Base-by-base conservation (phyloP, 495 filamentous ascomycete species). In the Annulohypoxylon moriforme region DNA sequence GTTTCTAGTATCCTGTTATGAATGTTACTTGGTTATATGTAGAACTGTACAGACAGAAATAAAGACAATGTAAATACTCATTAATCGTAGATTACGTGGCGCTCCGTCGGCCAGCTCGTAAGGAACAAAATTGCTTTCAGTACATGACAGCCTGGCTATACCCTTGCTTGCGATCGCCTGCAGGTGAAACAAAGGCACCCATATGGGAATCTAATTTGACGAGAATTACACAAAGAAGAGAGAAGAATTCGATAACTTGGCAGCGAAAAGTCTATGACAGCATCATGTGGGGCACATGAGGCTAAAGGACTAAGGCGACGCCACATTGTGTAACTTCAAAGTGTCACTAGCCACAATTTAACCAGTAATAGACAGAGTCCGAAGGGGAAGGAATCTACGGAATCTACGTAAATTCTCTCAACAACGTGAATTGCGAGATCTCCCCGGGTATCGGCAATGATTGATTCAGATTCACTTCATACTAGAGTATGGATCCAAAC, bases 191-290 rank as follows among this genome's bases (percentile, higher is more conserved):
- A 27, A 29, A 58, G 16, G 44, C 13, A 36, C 3, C 34, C 34
- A 49, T 49, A 50, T 49, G 16, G 29, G 9, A 40, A 24, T 44
- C 18, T 18, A 33, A 11, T 34, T 27, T 42, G 38, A 55, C 49
- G 24, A 42, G 4, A 53, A n/a, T 40, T 59, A 16, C 22, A 47
- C 52, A 56, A 38, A 38, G 34, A 22, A 52, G 31, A 52, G 8
- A 40, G 42, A 47, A 47, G 49, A 57, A 4, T 8, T 27, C 20
- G 47, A 68, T 52, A 68, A 68, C 14, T 71, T 71, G 68, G 72
- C 18, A 69, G 57, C 25, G 47, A 36, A 44, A 25, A 74, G 65
- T 76, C 74, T 74, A 76, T 74, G 74, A 76, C 74, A 57, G 38
- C 71, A 74, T 76, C 6, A 27, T 65, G 34, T 36, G 55, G 55